Percentiles rank a stretch among this genome's conserved stretches.
phyloP scores from a whole-genome alignment of 2,329 filamentous ascomycete species.

The Cordyceps fumosorosea region DNA sequence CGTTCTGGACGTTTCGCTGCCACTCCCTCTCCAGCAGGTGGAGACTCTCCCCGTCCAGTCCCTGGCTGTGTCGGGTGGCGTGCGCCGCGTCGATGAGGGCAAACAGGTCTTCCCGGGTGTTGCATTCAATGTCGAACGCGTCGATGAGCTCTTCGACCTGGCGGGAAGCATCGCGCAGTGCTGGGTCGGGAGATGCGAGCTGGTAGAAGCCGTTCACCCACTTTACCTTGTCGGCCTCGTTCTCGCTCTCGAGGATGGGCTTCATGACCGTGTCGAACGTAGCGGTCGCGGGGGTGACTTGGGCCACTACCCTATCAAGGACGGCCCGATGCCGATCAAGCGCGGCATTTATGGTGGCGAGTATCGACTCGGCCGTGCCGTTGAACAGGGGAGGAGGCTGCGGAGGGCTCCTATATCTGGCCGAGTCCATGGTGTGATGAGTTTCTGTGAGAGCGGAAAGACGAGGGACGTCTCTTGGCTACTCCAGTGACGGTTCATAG shows the following conservation, averaged over 20 bases:
- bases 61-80: slow-evolving; percentile 42
- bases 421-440: slow-evolving; percentile 57
- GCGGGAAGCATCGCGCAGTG: slow-evolving; percentile 66
- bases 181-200: slow-evolving; percentile 64
- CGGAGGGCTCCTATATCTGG: slow-evolving; percentile 65
- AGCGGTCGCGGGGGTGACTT: slow-evolving; percentile 47
- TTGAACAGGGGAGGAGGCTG: slow-evolving; percentile 74
- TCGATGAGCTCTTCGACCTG: slow-evolving; percentile 70
- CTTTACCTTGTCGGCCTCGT: slow-evolving; percentile 50
- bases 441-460: too few species aligned
- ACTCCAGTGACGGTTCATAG: too few species aligned
- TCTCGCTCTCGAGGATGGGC: slow-evolving; percentile 72
- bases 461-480: too few species aligned
- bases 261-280: slow-evolving; percentile 47
- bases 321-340: slow-evolving; percentile 57
- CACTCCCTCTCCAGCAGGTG: slow-evolving; percentile 72
- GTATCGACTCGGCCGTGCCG: slow-evolving; percentile 62
- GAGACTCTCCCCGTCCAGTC: slow-evolving; percentile 61
- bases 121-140: slow-evolving; percentile 70
- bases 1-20: slow-evolving; percentile 71
- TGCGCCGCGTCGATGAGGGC: slow-evolving; percentile 53
- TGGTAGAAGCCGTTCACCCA: slow-evolving; percentile 76
- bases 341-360: slow-evolving; percentile 59
- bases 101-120: slow-evolving; percentile 78
- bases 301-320: slow-evolving; percentile 60